Percentiles rank a stretch among this genome's conserved stretches.
Evolutionary conservation across 2,329 filamentous ascomycete species (phyloP).

Genomic region (Ceratocystis diversiconidia): DNA sequence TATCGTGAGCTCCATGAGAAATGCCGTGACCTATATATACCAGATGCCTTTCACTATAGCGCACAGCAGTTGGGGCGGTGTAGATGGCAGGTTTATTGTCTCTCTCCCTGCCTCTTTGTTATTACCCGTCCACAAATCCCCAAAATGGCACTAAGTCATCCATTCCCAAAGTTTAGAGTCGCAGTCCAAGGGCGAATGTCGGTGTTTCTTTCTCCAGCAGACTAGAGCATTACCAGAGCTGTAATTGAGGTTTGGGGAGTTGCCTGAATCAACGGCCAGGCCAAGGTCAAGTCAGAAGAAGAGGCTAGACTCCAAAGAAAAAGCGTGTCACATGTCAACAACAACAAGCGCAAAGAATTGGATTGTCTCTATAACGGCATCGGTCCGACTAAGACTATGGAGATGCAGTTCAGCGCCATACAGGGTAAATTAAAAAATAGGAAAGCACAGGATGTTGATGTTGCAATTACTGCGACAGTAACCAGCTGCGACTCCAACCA

Average conservation of each 20-base stretch:
- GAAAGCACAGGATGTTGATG: background rate
- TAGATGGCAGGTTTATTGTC: background rate
- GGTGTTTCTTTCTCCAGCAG: slow-evolving; percentile 7
- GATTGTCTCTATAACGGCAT: background rate
- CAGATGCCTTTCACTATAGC: background rate
- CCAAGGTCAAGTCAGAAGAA: background rate
- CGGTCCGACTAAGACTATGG: background rate
- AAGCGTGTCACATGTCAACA: background rate
- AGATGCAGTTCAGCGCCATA: background rate
- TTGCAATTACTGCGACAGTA: background rate
- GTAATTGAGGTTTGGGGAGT: background rate
- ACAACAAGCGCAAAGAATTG: background rate
- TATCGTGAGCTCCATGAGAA: background rate
- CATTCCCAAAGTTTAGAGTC: background rate
- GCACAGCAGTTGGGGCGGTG: background rate
- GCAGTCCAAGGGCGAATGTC: slow-evolving; percentile 1
- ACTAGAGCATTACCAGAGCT: background rate
- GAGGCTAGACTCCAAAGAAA: background rate
- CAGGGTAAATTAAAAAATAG: background rate
- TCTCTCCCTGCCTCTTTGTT: background rate
- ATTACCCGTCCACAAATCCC: background rate
- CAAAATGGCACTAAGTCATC: background rate
- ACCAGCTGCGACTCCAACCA: background rate
- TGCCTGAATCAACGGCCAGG: background rate
- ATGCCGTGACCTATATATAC: background rate